Conservation (phyloP, 257 asterid genomes). For the Fraxinus pennsylvanica region DNA sequence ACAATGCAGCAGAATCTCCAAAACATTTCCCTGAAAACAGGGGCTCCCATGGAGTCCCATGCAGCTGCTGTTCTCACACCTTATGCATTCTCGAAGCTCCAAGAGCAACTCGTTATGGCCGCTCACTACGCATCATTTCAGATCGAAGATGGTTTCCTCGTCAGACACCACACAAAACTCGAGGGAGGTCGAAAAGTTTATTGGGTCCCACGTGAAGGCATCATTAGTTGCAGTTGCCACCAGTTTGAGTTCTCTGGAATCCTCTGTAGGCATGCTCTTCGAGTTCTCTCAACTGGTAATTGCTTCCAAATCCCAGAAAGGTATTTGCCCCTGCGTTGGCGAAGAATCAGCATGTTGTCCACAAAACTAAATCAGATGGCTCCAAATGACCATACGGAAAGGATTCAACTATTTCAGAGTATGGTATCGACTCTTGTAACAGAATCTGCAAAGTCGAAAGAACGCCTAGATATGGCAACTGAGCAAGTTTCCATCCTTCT, state of each 20-base stretch:
- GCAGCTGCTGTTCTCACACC: constrained; percentile 92
- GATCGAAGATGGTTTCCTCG: constrained; percentile 72
- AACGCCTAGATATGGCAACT: constrained; percentile 75
- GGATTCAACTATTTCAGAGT: constrained; percentile 75
- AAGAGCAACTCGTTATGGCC: constrained; percentile 88
- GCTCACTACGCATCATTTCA: constrained; percentile 92
- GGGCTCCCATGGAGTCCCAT: constrained; percentile 99
- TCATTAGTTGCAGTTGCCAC: constrained; percentile 87
- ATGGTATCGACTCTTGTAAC: constrained; percentile 70
- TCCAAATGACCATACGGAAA: constrained; percentile 56
- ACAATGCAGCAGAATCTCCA: constrained; percentile 97
- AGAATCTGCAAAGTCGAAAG: constrained; percentile 73
- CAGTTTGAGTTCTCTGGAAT: constrained; percentile 91
- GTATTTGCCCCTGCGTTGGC: constrained; percentile 77
- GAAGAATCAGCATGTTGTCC: constrained; percentile 54
- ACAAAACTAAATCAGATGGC: constrained; percentile 42
- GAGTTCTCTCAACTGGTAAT: constrained; percentile 87
- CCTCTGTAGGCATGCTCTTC: constrained; percentile 87
- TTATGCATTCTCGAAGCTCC: constrained; percentile 86
- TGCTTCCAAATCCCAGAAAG: constrained; percentile 94
- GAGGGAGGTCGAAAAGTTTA: constrained; percentile 93
- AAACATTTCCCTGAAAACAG: constrained; percentile 88
- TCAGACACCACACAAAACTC: constrained; percentile 87
- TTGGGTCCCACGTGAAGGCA: constrained; percentile 89
- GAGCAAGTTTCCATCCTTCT: constrained; percentile 73